A percentile compares a stretch with the other conserved stretches of the same genome.
phyloP scores from a whole-genome alignment of 345 rosid species.

The Bruguiera sexangula region DNA sequence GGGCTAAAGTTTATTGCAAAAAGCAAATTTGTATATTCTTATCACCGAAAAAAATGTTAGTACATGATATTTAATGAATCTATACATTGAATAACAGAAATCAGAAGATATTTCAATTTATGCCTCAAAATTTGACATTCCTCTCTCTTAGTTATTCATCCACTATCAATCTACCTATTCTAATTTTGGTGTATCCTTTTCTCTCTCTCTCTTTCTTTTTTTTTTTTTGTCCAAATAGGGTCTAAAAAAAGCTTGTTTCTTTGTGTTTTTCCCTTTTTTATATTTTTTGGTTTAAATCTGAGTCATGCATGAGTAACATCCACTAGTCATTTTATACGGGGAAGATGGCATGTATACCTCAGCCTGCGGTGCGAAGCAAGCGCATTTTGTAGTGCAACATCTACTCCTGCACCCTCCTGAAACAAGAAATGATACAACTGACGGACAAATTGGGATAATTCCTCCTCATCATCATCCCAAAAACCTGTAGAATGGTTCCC shows the following conservation, averaged over 20 bases:
- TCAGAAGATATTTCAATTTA: background rate
- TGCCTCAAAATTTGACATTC: conserved; percentile 45
- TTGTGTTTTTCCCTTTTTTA: background rate
- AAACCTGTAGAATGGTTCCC: conserved; percentile 33
- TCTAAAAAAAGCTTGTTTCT: too few relatives aligned
- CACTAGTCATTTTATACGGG: conserved; percentile 39
- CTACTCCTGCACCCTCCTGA: conserved; percentile 66
- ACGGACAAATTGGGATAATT: conserved; percentile 66
- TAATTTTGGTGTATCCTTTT: background rate
- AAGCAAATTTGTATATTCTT: background rate
- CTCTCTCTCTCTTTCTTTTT: too few relatives aligned
- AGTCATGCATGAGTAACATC: conserved; percentile 1
- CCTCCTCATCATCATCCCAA: conserved; percentile 80
- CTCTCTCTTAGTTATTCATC: conserved; percentile 10
- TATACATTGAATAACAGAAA: conserved; percentile 18
- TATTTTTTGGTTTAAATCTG: background rate
- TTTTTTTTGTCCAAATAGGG: too few relatives aligned
- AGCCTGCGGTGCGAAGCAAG: conserved; percentile 64
- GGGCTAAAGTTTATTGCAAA: background rate
- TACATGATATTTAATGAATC: conserved; percentile 2
- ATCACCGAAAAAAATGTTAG: background rate
- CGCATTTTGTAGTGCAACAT: conserved; percentile 62
- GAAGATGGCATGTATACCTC: conserved; percentile 82
- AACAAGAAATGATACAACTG: conserved; percentile 62
- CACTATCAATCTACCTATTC: background rate